Evolutionary conservation across 1,284 basidiomycete species (phyloP), one percentile per base, ranked within the genome.

Genomic region (Ustilago shanxiensis): DNA sequence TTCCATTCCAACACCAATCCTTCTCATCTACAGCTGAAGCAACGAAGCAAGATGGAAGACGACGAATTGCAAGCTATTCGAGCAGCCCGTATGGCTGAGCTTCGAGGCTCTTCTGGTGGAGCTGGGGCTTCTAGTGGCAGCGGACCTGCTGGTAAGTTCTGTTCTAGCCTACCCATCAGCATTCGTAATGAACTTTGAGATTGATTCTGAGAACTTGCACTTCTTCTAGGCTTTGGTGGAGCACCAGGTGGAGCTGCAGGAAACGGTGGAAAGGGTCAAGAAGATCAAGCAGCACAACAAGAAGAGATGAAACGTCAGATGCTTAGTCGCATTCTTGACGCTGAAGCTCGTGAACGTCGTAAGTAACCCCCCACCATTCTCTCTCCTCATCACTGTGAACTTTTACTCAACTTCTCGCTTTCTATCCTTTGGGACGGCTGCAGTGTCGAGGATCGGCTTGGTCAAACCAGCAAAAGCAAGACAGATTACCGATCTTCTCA

Each of bases 311-410:
- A 92, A 91, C 86, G 89, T 66, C 86, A 86, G 79, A 88, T 97
- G 85, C 91, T 98, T 84, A 91, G 92, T n/a, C 93, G 93, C 5
- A 91, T 98, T 69, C 89, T 98, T 45, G 95, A 96, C 80, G 87
- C 90, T 13, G 91, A 91, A 66, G 96, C 96, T 37, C 89, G 95
- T 69, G 96, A 98, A 88, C 89, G 96, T 87, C 88, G 96, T 98
- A 88, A 86, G 95, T 89, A 2, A 26, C 39, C 22, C 14, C 49
- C 29, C 31, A 10, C n/a, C 28, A n/a, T 39, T 31, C 41, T 44
- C 41, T 16, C 6, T 20, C 41, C 41, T n/a, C 41, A 20, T 44
- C 41, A 18, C 41, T 33, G 5, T 33, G 5, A 44, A n/a, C 52
- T 8, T 7, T 11, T 35, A 55, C 33, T 24, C 14, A 22, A 55